phyloP scores from a whole-genome alignment of 805 yeast species.

The baker's yeast (Saccharomyces cerevisiae) region DNA sequence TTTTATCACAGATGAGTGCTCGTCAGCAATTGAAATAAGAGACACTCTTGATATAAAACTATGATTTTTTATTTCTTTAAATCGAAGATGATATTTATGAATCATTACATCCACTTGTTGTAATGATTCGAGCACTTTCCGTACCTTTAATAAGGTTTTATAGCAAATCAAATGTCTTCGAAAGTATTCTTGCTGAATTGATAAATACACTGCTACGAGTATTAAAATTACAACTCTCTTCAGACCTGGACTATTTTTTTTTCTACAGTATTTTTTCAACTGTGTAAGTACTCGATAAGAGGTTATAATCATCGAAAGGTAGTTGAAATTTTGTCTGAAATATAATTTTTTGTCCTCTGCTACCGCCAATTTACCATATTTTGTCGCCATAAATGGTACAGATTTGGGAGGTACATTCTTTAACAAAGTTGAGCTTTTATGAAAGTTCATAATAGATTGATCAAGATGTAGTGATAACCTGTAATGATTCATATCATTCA shows the following conservation, averaged over 20 bases:
- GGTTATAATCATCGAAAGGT: neutral
- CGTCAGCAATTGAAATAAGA: neutral
- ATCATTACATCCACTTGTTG: conserved; percentile 20
- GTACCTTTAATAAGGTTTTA: conserved; percentile 12
- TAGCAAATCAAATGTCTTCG: conserved; percentile 14
- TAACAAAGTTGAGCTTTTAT: conserved; percentile 3
- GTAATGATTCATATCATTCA: conserved; percentile 34
- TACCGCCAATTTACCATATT: conserved; percentile 13
- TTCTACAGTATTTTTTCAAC: neutral
- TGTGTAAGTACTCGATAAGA: conserved; percentile 2
- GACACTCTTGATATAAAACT: neutral
- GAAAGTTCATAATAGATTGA: conserved; percentile 16
- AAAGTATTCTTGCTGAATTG: conserved; percentile 20
- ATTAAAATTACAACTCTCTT: conserved; percentile 8
- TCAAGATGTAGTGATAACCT: conserved; percentile 16
- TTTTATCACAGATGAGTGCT: conserved; percentile 14
- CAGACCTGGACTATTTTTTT: neutral
- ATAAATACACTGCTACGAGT: conserved; percentile 13
- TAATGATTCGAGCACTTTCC: conserved; percentile 9
- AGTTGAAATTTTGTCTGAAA: conserved; percentile 6
- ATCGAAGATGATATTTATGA: conserved; percentile 22
- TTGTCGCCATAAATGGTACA: conserved; percentile 14
- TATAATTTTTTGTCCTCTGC: conserved; percentile 1
- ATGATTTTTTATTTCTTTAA: conserved; percentile 27
- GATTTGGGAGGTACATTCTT: conserved; percentile 9